Percentiles rank a stretch among this genome's conserved stretches.
Conservation (phyloP, 2,329 filamentous ascomycete genomes). For the Pseudocercospora fuligena region DNA sequence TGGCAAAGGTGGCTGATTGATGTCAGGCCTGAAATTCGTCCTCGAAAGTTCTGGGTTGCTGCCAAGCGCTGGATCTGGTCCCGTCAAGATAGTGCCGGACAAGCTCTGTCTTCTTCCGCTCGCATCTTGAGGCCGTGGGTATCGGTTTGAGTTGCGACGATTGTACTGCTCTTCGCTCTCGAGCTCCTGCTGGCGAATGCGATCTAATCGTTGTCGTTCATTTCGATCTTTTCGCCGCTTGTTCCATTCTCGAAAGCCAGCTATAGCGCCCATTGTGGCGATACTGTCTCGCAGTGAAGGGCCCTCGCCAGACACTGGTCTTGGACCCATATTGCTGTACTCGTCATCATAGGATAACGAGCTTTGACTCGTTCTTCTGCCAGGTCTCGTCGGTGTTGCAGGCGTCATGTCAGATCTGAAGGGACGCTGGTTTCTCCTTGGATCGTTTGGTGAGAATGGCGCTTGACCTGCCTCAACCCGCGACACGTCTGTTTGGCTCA, state of each 20-base stretch:
- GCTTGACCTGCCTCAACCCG: constrained; percentile 60
- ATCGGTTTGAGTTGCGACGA: constrained; percentile 37
- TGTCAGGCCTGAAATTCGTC: constrained; percentile 39
- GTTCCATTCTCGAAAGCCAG: constrained; percentile 47
- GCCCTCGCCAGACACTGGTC: constrained; percentile 21
- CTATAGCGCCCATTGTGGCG: constrained; percentile 47
- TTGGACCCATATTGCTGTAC: constrained; percentile 31
- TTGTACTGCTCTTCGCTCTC: constrained; percentile 47
- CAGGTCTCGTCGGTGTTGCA: constrained; percentile 45
- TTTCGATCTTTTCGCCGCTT: constrained; percentile 60
- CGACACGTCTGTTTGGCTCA: constrained; percentile 54
- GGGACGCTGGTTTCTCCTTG: constrained; percentile 20
- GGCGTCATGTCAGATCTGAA: constrained; percentile 29
- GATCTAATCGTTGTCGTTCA: constrained; percentile 65
- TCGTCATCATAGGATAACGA: constrained; percentile 47
- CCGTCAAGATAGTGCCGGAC: constrained; percentile 40
- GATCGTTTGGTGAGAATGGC: constrained; percentile 50
- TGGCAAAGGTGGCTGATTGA: constrained; percentile 41
- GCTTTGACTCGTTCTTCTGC: constrained; percentile 42
- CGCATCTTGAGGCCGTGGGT: constrained; percentile 36
- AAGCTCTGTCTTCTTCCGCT: constrained; percentile 36
- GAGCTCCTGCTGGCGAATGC: constrained; percentile 54
- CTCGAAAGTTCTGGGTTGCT: constrained; percentile 52
- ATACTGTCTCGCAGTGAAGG: constrained; percentile 53
- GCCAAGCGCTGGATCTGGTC: constrained; percentile 46